Conservation (phyloP, 257 asterid species). For the Datura wrightii region DNA sequence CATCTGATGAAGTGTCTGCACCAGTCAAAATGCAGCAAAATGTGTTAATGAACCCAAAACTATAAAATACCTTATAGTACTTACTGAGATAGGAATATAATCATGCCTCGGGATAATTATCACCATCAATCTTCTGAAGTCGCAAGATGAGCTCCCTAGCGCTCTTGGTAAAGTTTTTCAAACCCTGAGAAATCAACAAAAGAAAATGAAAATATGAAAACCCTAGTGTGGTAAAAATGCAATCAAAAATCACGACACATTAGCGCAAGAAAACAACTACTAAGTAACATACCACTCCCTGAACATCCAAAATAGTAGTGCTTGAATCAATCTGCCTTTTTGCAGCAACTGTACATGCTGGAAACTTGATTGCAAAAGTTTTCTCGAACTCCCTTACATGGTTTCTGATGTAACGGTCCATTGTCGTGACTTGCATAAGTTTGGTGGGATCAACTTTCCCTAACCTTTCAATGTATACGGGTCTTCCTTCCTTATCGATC, state of each 20-base stretch:
- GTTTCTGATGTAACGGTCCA: constrained; percentile 75
- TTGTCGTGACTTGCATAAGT: constrained; percentile 83
- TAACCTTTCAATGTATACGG: constrained; percentile 79
- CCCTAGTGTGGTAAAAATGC: neutral
- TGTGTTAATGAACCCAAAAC: constrained; percentile 36
- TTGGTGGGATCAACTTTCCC: constrained; percentile 83
- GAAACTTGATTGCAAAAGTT: constrained; percentile 78
- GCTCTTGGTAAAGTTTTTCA: constrained; percentile 71
- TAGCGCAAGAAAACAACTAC: constrained; percentile 27
- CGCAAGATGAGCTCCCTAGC: constrained; percentile 79
- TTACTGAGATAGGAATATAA: constrained; percentile 36
- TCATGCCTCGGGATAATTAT: constrained; percentile 84
- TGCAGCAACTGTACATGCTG: constrained; percentile 84
- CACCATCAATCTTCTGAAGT: constrained; percentile 88
- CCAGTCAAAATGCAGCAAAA: constrained; percentile 27
- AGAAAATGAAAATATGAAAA: constrained; percentile 19
- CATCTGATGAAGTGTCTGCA: constrained; percentile 89
- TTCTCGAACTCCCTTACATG: constrained; percentile 83
- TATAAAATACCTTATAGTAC: constrained; percentile 32
- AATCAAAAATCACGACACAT: neutral
- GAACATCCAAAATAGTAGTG: constrained; percentile 85
- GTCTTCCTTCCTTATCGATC: constrained; percentile 86
- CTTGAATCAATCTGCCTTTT: constrained; percentile 88
- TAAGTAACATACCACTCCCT: constrained; percentile 72
- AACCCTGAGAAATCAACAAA: constrained; percentile 56